Base-by-base conservation (phyloP, 495 filamentous ascomycete genomes). In the Aspergillus saccharolyticus region DNA sequence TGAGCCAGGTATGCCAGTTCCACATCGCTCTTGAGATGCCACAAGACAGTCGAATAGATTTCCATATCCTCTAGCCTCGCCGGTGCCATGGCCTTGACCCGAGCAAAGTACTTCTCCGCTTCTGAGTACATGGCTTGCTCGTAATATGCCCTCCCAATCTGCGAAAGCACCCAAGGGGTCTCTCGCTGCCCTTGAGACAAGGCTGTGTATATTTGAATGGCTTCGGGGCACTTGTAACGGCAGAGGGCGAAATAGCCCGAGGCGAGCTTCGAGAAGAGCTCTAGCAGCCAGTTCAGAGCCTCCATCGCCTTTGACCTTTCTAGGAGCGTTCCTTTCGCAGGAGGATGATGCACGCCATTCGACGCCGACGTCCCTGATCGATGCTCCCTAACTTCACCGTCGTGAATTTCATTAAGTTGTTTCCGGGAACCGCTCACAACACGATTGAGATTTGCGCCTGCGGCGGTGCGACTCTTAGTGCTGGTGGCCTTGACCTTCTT, bases 31-130 rank as follows among this genome's bases (percentile, higher is more conserved):
- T 96, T 94, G 58, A 96, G 76, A 67, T 96, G 90, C 94, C 94
- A 98, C 8, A 98, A 83, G n/a, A 93, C 85, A 14, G 95, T 97
- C 3, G 93, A 97, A 70, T 94, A 98, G 19, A 96, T 85, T 65
- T 98, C 94, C 92, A 97, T 96, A 64, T 96, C 92, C 61, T 92
- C 87, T 47, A 91, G 77, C 18, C 88, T 83, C 4, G 89, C 86
- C 7, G 91, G 91, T 21, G 88, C 84, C 47, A 92, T 74, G 42
- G 83, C 77, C 56, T 87, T 87, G 30, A 97, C 80, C 44, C 86
- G 82, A 42, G 83, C 73, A 70, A 95, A 98, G 62, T 84, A 85
- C 63, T 88, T 90, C 63, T 96, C 92, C 5, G 94, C 90, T 48
- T 96, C 89, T 1, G 76, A 70, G 63, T 96, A 96, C 66, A 85